Conservation (phyloP, 2,329 filamentous ascomycete species). For the Lecanosticta acicola region DNA sequence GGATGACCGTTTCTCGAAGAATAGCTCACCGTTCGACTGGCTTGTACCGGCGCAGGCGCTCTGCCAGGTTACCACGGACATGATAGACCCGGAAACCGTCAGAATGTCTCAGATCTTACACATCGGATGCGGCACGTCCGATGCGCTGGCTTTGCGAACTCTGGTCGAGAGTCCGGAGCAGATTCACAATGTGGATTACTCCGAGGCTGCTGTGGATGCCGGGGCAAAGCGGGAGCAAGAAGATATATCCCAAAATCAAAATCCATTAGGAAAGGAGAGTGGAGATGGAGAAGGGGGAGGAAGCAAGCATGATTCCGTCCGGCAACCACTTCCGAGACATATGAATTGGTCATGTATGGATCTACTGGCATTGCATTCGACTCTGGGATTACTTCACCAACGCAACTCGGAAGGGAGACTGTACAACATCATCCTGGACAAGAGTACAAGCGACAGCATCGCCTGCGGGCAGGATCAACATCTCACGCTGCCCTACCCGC, state of each 20-base stretch:
- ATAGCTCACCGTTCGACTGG: constrained; percentile 19
- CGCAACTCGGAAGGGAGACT: constrained; percentile 8
- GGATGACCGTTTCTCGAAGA: constrained; percentile 17
- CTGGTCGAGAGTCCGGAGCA: constrained; percentile 17
- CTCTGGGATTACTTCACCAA: constrained; percentile 12
- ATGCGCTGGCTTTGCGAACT: constrained; percentile 11
- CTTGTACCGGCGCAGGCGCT: constrained; percentile 16
- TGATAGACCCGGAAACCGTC: constrained; percentile 13
- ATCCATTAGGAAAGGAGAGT: constrained; percentile 1
- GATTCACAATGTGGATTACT: constrained; percentile 22
- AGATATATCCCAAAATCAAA: constrained; percentile 10
- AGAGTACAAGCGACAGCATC: constrained; percentile 22
- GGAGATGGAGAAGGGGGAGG: neutral
- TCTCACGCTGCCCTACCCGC: constrained; percentile 18
- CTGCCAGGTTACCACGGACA: constrained; percentile 14
- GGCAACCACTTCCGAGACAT: constrained; percentile 7
- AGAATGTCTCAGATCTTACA: constrained; percentile 17
- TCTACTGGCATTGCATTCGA: constrained; percentile 16
- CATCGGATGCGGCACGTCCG: constrained; percentile 20
- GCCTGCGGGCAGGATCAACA: constrained; percentile 15
- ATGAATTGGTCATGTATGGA: constrained; percentile 21
- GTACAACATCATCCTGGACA: constrained; percentile 21
- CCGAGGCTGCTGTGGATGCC: constrained; percentile 14
- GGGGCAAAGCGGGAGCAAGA: constrained; percentile 17
- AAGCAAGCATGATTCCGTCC: constrained; percentile 16